Evolutionary conservation across 2,329 filamentous ascomycete species (phyloP), one percentile per base, ranked within the genome.

Genomic region (Sporothrix pseudoabietina): DNA sequence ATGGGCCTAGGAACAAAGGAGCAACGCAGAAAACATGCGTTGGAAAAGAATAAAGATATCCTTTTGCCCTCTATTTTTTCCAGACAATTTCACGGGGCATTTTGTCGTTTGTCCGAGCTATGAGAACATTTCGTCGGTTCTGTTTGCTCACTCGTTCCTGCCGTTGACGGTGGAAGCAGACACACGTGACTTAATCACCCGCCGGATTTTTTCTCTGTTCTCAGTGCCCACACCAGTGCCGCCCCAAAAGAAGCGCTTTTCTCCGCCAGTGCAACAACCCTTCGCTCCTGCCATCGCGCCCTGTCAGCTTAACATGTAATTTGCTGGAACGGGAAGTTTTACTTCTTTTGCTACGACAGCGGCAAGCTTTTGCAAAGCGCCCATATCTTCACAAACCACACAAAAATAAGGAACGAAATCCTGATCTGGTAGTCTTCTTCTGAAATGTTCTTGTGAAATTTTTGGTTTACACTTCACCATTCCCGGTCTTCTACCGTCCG

Each of bases 191-290:
- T 1, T 10, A 12, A 39, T 26, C 39, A 47, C 35, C n/a, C 14
- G 39, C 41, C 59, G 5, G 30, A 61, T 7, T 63, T 63, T 5
- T n/a, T 14, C 32, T 6, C 35, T 14, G 9, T 32, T 32, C 10
- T 30, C 3, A 14, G 55, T 6, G 55, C 10, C 22, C 55, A 32
- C 26, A 30, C 32, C 59, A 44, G 5, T 66, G 44, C 41, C 39
- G 41, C 41, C 12, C 69, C 55, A 14, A 71, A 71, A 63, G 41
- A 44, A 41, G 69, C 5, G 26, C 16, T 57, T 70, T 63, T 71
- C 55, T 63, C 69, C 69, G 55, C 30, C 22, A 63, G 39, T 41
- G 10, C n/a, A 22, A 12, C 35, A 65, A 22, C 35, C 2, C 30
- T 16, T n/a, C 65, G 35, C n/a, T 12, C 22, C 61, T 22, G 39